Evolutionary conservation across 129 eudicot genomes (phyloP).

Genomic region (Silybum marianum): DNA sequence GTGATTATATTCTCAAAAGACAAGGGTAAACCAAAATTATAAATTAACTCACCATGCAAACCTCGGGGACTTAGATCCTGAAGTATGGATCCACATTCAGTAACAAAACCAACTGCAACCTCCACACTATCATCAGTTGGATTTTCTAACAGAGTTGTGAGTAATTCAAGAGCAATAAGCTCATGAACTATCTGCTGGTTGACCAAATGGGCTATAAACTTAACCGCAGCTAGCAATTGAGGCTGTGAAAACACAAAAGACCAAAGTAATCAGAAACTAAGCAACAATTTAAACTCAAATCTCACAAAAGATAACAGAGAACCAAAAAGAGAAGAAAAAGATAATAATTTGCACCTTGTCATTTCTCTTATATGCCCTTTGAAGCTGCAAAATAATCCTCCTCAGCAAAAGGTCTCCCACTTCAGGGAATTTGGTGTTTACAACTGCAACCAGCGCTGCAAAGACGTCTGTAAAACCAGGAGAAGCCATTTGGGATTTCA

Average conservation of each 20-base stretch:
- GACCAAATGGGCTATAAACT: constrained; percentile 91
- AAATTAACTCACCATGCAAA: constrained; percentile 70
- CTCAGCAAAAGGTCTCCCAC: constrained; percentile 82
- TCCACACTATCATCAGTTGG: constrained; percentile 99
- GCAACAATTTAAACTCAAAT: neutral
- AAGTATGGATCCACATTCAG: constrained; percentile 90
- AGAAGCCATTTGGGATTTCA: constrained; percentile 98
- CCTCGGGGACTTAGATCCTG: constrained; percentile 88
- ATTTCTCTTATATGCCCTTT: constrained; percentile 85
- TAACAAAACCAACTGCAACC: constrained; percentile 95
- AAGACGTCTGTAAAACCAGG: constrained; percentile 93
- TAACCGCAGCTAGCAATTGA: constrained; percentile 87
- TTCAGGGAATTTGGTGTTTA: constrained; percentile 88
- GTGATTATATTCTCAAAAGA: constrained; percentile 1
- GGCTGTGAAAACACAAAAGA: constrained; percentile 47
- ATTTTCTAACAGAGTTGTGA: constrained; percentile 69
- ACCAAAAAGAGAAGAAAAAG: neutral
- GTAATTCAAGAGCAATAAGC: constrained; percentile 90
- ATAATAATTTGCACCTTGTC: constrained; percentile 61
- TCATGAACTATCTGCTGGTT: constrained; percentile 94
- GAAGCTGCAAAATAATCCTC: constrained; percentile 82
- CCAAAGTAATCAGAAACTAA: neutral
- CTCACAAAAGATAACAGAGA: neutral
- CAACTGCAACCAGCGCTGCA: constrained; percentile 94
- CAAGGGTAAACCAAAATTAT: neutral